Evolutionary conservation across 345 rosid genomes (phyloP).

Genomic region (Garcia nutans): DNA sequence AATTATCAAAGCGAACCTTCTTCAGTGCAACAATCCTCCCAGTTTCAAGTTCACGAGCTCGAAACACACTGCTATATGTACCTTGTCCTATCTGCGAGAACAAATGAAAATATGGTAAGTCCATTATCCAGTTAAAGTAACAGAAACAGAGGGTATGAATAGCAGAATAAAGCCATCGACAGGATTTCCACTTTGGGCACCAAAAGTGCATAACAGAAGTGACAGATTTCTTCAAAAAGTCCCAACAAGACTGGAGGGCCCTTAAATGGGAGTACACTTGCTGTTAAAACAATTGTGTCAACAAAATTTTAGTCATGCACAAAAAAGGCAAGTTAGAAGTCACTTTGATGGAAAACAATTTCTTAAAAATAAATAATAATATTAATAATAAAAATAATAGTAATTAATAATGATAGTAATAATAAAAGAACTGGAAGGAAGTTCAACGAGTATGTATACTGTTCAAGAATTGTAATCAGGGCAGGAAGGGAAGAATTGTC

Average conservation of each 20-base stretch:
- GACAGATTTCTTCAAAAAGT: neutral
- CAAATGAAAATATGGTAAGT: conserved; percentile 14
- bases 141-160: neutral
- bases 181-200: neutral
- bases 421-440: neutral
- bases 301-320: neutral
- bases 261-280: neutral
- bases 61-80: conserved; percentile 90
- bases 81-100: conserved; percentile 88
- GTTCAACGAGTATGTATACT: neutral
- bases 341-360: neutral
- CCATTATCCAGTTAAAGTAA: neutral
- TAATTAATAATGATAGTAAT: too few relatives aligned
- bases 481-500: neutral
- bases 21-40: conserved; percentile 90
- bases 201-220: neutral
- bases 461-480: neutral
- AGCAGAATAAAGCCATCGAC: neutral
- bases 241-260: neutral
- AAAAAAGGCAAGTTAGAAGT: neutral
- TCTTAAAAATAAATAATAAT: neutral
- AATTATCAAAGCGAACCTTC: conserved; percentile 93
- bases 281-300: neutral
- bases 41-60: conserved; percentile 74
- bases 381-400: neutral